Percentiles rank a stretch among this genome's conserved stretches.
phyloP scores from a whole-genome alignment of 2,329 filamentous ascomycete genomes.

The Colletotrichum camelliae region DNA sequence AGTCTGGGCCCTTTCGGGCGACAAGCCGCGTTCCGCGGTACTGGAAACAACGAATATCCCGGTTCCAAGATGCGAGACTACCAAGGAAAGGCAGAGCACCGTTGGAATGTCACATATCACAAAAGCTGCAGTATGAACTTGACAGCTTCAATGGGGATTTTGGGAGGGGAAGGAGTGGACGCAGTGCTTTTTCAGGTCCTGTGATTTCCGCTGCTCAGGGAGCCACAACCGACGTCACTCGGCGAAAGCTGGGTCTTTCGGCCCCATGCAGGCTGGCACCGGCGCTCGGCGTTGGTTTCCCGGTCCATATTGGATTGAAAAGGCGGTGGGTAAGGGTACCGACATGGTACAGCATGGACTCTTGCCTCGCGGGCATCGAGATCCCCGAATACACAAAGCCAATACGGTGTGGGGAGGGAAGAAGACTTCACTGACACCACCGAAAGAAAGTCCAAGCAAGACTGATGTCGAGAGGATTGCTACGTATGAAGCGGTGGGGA shows the following conservation, averaged over 20 bases:
- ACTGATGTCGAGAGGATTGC: neutral
- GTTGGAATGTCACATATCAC: constrained; percentile 10
- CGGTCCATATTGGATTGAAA: neutral
- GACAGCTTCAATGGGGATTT: constrained; percentile 2
- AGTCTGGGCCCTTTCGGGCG: neutral
- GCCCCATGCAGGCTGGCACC: neutral
- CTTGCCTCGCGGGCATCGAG: neutral
- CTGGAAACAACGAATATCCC: neutral
- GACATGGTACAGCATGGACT: neutral
- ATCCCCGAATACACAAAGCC: neutral
- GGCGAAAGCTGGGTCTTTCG: neutral
- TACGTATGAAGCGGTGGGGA: constrained; percentile 1
- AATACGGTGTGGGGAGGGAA: neutral
- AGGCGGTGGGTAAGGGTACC: neutral
- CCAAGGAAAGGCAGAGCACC: neutral
- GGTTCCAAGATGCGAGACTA: neutral
- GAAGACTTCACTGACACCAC: neutral
- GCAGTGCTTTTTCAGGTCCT: neutral
- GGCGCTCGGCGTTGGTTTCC: neutral
- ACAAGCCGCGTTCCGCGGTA: constrained; percentile 15
- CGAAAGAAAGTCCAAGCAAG: neutral
- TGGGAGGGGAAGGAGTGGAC: neutral
- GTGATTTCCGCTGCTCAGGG: neutral
- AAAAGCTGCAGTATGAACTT: neutral
- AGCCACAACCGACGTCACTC: constrained; percentile 11